A percentile compares a stretch with the other conserved stretches of the same genome.
These are phyloP conservation scores for Fusarium hostae DNA, from an alignment of 2,329 filamentous ascomycete species.

Conservation along the genomic window DNA sequence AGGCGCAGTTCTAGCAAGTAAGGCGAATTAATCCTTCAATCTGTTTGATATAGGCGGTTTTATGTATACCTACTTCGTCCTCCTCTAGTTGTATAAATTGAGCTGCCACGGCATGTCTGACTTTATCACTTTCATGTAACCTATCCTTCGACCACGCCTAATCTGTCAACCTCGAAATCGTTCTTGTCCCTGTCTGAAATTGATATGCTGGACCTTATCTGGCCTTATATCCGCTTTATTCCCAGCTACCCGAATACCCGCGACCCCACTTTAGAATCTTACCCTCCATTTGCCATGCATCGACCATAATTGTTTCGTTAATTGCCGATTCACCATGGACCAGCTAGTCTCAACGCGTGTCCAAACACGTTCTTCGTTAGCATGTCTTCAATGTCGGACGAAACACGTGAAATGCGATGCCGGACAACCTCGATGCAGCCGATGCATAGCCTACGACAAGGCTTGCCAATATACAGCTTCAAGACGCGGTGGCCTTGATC, in stretches of 20 bases:
- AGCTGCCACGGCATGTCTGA: too few species aligned
- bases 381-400: conserved; percentile 63
- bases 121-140: too few species aligned
- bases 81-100: too few species aligned
- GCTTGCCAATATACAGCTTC: conserved; percentile 63
- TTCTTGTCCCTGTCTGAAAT: too few species aligned
- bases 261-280: not conserved
- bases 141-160: too few species aligned
- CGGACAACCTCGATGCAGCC: conserved; percentile 57
- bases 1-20: too few species aligned
- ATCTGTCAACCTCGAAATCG: too few species aligned
- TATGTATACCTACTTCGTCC: too few species aligned
- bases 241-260: not conserved
- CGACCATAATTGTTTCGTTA: not conserved
- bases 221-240: too few species aligned
- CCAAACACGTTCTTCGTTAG: conserved; percentile 48
- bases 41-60: too few species aligned
- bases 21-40: too few species aligned
- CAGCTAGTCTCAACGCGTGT: not conserved
- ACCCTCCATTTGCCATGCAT: not conserved
- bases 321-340: not conserved
- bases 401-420: conserved; percentile 65
- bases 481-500: conserved; percentile 57
- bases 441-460: conserved; percentile 56
- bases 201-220: too few species aligned